Evolutionary conservation across 2,329 filamentous ascomycete genomes (phyloP).

Genomic region (Fusarium pilosicola): DNA sequence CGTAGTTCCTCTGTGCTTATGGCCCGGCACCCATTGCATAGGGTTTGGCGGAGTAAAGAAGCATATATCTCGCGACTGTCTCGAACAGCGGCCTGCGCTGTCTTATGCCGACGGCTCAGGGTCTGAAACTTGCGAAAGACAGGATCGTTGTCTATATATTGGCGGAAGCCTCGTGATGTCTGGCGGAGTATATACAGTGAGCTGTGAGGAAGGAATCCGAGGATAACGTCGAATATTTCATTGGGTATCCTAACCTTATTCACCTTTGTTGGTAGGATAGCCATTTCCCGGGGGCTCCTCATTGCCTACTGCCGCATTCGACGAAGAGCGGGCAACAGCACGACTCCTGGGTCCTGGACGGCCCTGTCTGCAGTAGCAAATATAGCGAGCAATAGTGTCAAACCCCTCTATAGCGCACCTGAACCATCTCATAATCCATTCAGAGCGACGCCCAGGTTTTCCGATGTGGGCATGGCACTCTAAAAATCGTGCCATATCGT

Average conservation of each 20-base stretch:
- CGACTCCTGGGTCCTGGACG: background rate
- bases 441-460: background rate
- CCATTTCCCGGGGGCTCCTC: background rate
- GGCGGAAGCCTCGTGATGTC: background rate
- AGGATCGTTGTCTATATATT: background rate
- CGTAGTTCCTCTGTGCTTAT: background rate
- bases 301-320: fast-evolving
- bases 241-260: background rate
- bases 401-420: background rate
- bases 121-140: background rate
- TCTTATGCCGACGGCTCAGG: background rate
- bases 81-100: background rate
- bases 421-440: background rate
- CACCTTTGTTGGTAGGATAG: background rate
- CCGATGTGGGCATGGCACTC: background rate
- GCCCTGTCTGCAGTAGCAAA: background rate
- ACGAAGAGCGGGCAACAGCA: too few relatives aligned
- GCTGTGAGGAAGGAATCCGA: background rate
- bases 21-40: background rate
- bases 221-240: background rate
- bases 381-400: too few relatives aligned
- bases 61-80: background rate
- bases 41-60: background rate
- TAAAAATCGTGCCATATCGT: background rate
- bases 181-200: background rate